Percentiles rank a stretch among this genome's conserved stretches.
phyloP scores from a whole-genome alignment of 148 eudicot genomes.

The Agrostemma githago region DNA sequence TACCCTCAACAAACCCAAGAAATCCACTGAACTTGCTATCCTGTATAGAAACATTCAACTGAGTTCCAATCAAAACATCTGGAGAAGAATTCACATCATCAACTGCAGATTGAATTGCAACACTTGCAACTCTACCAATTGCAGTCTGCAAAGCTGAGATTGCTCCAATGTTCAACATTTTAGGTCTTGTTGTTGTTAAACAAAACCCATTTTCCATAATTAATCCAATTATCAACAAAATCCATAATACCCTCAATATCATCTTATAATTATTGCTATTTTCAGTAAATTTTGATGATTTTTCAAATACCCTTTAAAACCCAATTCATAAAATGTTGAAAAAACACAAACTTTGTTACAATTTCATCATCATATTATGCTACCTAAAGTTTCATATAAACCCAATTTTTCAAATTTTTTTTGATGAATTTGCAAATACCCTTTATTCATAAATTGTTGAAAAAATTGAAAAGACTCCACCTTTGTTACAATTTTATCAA shows the following conservation, averaged over 20 bases:
- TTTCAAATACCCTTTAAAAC: neutral
- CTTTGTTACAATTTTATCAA: no score
- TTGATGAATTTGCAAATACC: neutral
- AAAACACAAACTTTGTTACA: no score
- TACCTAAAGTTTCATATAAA: no score
- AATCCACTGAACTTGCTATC: conserved; percentile 52
- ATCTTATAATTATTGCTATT: neutral
- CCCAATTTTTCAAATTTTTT: no score
- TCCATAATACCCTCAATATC: conserved; percentile 5
- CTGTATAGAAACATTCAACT: conserved; percentile 36
- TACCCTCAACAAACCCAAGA: conserved; percentile 50
- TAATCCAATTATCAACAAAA: conserved; percentile 14
- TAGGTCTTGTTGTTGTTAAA: conserved; percentile 31
- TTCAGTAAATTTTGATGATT: neutral
- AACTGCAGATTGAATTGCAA: conserved; percentile 54
- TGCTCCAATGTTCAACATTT: conserved; percentile 45
- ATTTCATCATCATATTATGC: no score
- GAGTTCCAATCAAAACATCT: conserved; percentile 42
- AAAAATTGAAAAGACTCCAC: no score
- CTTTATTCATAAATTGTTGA: neutral
- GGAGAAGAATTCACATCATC: conserved; percentile 56
- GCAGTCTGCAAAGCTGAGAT: conserved; percentile 36
- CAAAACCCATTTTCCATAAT: conserved; percentile 13
- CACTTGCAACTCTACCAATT: conserved; percentile 51
- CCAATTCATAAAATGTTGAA: conserved; percentile 16